Percentiles rank a stretch among this genome's conserved stretches.
These are phyloP conservation scores for Croton setiger DNA, from an alignment of 441 rosid genomes.

Conservation along the genomic window DNA sequence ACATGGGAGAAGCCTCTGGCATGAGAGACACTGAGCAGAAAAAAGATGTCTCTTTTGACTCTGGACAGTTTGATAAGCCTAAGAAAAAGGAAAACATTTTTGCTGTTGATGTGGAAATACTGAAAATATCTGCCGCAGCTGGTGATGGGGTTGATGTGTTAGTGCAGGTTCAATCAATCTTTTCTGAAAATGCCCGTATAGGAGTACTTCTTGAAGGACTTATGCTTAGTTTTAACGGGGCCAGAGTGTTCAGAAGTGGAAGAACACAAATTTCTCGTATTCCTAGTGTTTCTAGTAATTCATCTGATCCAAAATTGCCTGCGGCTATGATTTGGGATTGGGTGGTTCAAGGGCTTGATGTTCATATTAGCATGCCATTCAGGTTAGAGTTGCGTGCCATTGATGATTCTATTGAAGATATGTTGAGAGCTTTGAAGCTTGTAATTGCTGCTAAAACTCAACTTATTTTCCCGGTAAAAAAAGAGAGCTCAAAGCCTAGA, in stretches of 20 bases:
- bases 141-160: conserved; percentile 94
- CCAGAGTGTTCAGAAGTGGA: conserved; percentile 74
- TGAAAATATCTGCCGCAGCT: conserved; percentile 75
- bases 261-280: conserved; percentile 98
- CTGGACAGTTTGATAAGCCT: conserved; percentile 51
- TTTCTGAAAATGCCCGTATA: conserved; percentile 96
- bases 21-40: conserved; percentile 42
- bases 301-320: conserved; percentile 48
- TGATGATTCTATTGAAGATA: conserved; percentile 97
- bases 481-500: conserved; percentile 68
- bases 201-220: conserved; percentile 99
- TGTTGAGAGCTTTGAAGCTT: conserved; percentile 87
- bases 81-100: conserved; percentile 91
- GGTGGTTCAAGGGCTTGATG: conserved; percentile 94
- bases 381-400: conserved; percentile 95
- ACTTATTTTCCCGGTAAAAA: conserved; percentile 55
- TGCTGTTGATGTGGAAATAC: conserved; percentile 91
- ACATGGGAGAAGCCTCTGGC: conserved; percentile 39
- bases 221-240: conserved; percentile 69
- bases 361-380: conserved; percentile 92
- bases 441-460: conserved; percentile 64
- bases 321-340: conserved; percentile 78
- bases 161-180: conserved; percentile 92
- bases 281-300: conserved; percentile 57
- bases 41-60: conserved; percentile 42